Conservation (phyloP, 2,329 filamentous ascomycete genomes). For the Tolypocladium tundrense region DNA sequence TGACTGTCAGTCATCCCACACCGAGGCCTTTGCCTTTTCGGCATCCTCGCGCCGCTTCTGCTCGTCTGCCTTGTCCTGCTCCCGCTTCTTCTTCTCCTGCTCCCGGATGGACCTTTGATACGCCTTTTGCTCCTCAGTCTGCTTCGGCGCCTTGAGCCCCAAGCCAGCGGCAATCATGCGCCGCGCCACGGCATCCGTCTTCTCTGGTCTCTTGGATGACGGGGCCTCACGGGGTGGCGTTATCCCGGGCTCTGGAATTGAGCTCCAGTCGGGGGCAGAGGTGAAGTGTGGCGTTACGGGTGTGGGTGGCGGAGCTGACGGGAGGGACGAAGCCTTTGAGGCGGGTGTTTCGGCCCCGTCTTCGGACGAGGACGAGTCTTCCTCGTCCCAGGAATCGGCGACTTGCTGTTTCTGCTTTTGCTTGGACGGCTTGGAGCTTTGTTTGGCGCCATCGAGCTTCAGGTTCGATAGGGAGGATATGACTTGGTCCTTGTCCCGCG, state of each 20-base stretch:
- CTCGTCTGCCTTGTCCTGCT: conserved; percentile 60
- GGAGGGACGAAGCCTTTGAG: conserved; percentile 4
- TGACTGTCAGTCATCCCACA: conserved; percentile 64
- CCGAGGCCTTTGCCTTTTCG: conserved; percentile 67
- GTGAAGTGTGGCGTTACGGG: conserved; percentile 42
- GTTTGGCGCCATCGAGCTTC: conserved; percentile 14
- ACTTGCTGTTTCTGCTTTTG: conserved; percentile 18
- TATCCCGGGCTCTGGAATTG: not conserved
- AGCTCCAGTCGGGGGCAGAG: conserved; percentile 4
- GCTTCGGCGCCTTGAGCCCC: conserved; percentile 68
- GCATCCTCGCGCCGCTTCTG: conserved; percentile 50
- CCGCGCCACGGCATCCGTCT: conserved; percentile 83
- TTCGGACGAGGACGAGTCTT: conserved; percentile 37
- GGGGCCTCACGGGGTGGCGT: conserved; percentile 9
- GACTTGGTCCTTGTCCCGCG: conserved; percentile 14
- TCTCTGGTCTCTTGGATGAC: conserved; percentile 55
- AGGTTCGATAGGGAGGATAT: conserved; percentile 20
- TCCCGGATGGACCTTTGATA: conserved; percentile 77
- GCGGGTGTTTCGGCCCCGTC: conserved; percentile 5
- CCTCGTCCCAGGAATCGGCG: conserved; percentile 45
- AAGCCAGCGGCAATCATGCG: conserved; percentile 83
- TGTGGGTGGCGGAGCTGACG: conserved; percentile 53
- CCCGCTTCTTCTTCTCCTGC: conserved; percentile 69
- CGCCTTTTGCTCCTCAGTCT: conserved; percentile 79
- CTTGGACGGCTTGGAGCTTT: conserved; percentile 2